These are phyloP conservation scores for Nicotiana noctiflora DNA, from an alignment of 257 asterid genomes.

Conservation along the genomic window DNA sequence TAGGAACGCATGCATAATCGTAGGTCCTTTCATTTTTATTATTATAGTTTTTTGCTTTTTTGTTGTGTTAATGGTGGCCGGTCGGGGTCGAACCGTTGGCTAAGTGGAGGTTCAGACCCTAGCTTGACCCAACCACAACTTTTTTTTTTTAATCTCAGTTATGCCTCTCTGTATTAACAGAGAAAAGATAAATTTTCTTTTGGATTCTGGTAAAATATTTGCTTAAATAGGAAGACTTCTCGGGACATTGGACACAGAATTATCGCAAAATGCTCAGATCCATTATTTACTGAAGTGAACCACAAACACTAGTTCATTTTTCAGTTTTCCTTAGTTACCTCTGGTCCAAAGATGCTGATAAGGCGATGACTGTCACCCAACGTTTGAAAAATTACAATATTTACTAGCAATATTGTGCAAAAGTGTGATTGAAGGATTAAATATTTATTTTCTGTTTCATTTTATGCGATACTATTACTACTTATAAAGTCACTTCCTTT, in stretches of 20 bases:
- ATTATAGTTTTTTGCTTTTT: neutral
- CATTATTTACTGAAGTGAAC: neutral
- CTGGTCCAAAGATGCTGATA: neutral
- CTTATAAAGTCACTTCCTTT: no score
- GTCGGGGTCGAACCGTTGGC: constrained; percentile 23
- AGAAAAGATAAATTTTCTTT: neutral
- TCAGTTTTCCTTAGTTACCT: neutral
- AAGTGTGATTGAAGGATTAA: no score
- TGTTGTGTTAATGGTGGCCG: neutral
- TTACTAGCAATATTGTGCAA: neutral
- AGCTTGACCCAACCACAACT: neutral
- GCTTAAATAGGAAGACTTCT: neutral
- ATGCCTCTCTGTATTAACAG: neutral
- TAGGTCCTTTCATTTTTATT: constrained; percentile 15
- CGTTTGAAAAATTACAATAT: neutral
- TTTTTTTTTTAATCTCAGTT: neutral
- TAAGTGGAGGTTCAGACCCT: constrained; percentile 19
- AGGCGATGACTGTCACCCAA: neutral
- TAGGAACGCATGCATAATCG: neutral
- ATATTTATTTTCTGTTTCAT: no score
- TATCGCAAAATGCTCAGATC: neutral
- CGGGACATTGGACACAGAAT: neutral
- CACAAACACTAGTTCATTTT: neutral
- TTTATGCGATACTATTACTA: neutral
- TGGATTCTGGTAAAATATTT: neutral